phyloP scores from a whole-genome alignment of 2,329 filamentous ascomycete genomes.

The Calonectria montana region DNA sequence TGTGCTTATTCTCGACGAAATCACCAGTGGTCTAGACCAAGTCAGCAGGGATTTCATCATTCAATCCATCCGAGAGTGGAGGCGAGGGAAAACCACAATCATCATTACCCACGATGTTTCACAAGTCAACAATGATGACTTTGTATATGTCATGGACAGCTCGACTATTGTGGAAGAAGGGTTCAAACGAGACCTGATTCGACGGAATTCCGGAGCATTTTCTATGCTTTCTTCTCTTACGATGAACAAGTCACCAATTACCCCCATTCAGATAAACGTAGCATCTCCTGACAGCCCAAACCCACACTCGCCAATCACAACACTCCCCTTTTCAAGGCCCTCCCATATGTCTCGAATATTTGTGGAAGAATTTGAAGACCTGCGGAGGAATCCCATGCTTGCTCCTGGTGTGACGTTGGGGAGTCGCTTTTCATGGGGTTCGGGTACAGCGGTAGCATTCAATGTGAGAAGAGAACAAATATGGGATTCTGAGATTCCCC shows the following conservation, averaged over 20 bases:
- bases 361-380: slow-evolving; percentile 32
- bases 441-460: slow-evolving; percentile 31
- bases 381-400: slow-evolving; percentile 26
- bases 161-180: slow-evolving; percentile 78
- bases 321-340: slow-evolving; percentile 12
- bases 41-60: slow-evolving; percentile 75
- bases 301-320: slow-evolving; percentile 15
- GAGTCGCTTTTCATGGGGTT: slow-evolving; percentile 35
- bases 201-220: slow-evolving; percentile 58
- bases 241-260: not conserved
- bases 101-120: slow-evolving; percentile 92
- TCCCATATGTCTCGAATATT: slow-evolving; percentile 35
- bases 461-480: slow-evolving; percentile 35
- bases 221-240: slow-evolving; percentile 50
- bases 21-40: slow-evolving; percentile 88
- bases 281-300: slow-evolving; percentile 23
- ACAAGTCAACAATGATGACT: slow-evolving; percentile 79
- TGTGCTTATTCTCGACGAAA: slow-evolving; percentile 88
- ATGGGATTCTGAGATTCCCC: slow-evolving; percentile 30
- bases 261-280: slow-evolving; percentile 27
- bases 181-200: slow-evolving; percentile 65
- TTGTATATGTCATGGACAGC: slow-evolving; percentile 81
- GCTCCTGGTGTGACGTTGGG: slow-evolving; percentile 23
- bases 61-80: slow-evolving; percentile 81
- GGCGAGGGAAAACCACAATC: slow-evolving; percentile 85